These are phyloP conservation scores for Rhodomyrtus tomentosa DNA, from an alignment of 345 rosid genomes.

Conservation along the genomic window DNA sequence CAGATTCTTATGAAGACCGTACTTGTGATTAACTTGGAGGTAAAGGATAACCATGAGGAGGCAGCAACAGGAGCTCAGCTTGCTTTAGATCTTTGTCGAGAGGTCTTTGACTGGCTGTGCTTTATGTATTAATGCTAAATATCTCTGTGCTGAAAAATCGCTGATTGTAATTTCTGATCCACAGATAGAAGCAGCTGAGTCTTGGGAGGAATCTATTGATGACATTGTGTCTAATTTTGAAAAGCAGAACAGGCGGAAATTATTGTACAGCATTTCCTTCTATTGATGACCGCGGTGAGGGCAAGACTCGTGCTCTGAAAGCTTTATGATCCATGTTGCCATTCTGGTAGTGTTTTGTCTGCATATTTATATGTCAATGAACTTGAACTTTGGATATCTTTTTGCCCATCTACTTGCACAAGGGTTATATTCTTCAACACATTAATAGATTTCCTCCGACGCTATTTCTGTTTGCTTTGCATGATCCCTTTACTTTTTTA, in stretches of 20 bases:
- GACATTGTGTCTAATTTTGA: constrained; percentile 64
- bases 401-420: neutral
- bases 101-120: constrained; percentile 17
- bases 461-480: neutral
- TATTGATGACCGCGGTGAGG: constrained; percentile 28
- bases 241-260: constrained; percentile 65
- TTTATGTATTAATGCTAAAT: neutral
- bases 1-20: constrained; percentile 58
- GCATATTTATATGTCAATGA: neutral
- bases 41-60: constrained; percentile 96
- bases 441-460: neutral
- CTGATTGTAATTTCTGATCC: neutral
- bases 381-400: neutral
- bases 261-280: constrained; percentile 63
- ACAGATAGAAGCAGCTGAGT: constrained; percentile 68
- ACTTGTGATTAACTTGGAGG: constrained; percentile 87
- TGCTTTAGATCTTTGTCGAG: constrained; percentile 77
- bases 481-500: neutral
- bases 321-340: neutral
- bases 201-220: constrained; percentile 87
- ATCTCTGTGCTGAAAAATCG: neutral
- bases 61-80: constrained; percentile 88
- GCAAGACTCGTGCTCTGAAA: neutral
- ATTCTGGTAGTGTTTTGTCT: neutral
- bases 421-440: neutral